Conservation (phyloP, 116 monocot species). For the Posidonia oceanica region DNA sequence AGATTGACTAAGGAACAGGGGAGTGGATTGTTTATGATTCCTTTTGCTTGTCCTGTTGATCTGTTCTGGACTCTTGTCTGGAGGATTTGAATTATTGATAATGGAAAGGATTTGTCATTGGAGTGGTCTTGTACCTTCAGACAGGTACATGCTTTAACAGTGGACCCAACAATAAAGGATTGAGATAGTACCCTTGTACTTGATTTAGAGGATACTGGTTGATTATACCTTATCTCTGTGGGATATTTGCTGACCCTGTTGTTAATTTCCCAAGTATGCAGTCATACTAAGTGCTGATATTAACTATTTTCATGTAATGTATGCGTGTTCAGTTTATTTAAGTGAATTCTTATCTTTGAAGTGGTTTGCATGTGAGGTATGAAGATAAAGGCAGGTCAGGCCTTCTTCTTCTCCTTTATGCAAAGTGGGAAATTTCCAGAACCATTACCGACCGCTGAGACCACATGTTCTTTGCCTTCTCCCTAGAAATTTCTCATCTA, state of each 20-base stretch:
- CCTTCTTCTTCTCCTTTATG: too few species aligned
- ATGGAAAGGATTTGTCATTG: neutral
- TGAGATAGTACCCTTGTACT: too few species aligned
- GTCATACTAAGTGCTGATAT: too few species aligned
- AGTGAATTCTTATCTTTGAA: too few species aligned
- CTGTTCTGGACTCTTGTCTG: neutral
- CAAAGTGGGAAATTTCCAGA: too few species aligned
- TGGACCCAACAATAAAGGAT: neutral
- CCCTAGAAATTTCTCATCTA: neutral
- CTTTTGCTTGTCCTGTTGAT: neutral
- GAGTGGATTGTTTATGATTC: neutral
- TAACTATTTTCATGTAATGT: too few species aligned
- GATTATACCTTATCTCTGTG: neutral
- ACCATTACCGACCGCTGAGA: neutral
- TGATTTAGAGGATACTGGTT: too few species aligned
- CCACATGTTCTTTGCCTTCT: neutral
- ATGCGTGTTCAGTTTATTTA: too few species aligned
- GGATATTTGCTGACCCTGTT: too few species aligned
- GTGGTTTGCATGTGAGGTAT: neutral
- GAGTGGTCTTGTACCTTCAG: neutral
- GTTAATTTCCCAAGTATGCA: too few species aligned
- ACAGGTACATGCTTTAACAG: neutral
- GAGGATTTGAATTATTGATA: neutral
- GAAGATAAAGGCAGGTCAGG: neutral
- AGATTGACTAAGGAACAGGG: conserved; percentile 1